Percentiles rank a stretch among this genome's conserved stretches.
phyloP scores from a whole-genome alignment of 2,329 filamentous ascomycete genomes.

The Hymenoscyphus repandus region DNA sequence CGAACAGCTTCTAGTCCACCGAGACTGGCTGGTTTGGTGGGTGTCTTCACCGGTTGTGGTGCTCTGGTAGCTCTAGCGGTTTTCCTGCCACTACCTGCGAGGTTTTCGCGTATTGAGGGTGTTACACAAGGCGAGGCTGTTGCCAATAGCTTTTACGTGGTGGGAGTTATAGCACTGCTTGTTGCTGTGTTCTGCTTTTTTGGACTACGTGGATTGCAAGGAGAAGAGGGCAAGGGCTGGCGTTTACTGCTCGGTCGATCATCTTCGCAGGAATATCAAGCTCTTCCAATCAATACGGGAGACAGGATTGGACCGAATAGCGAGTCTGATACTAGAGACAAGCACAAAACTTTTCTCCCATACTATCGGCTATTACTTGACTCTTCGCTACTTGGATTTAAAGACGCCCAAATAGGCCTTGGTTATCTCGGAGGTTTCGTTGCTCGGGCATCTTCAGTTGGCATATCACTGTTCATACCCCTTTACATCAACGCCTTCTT shows the following conservation, averaged over 20 bases:
- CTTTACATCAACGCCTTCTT: conserved; percentile 91
- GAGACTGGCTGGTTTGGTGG: conserved; percentile 80
- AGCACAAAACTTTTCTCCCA: conserved; percentile 37
- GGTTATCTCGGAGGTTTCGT: conserved; percentile 94
- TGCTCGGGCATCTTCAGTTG: conserved; percentile 87
- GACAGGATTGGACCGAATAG: not conserved
- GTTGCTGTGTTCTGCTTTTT: conserved; percentile 74
- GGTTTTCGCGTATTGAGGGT: conserved; percentile 67
- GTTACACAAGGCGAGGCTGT: conserved; percentile 70
- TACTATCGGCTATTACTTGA: conserved; percentile 57
- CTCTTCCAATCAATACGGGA: not conserved
- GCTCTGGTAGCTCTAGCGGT: conserved; percentile 76
- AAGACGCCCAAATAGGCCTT: conserved; percentile 72
- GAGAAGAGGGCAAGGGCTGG: conserved; percentile 76
- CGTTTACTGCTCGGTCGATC: conserved; percentile 45
- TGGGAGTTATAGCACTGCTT: conserved; percentile 64
- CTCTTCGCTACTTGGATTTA: conserved; percentile 65
- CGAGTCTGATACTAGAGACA: conserved; percentile 1
- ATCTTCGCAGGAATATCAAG: conserved; percentile 15
- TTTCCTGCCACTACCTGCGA: conserved; percentile 83
- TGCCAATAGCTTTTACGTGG: conserved; percentile 80
- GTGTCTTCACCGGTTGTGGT: conserved; percentile 86
- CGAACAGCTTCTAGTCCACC: conserved; percentile 42
- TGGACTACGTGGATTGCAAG: conserved; percentile 63
- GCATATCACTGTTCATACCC: conserved; percentile 91